These are phyloP conservation scores for Fusarium sp. DNA, from an alignment of 2,329 filamentous ascomycete species.

Conservation along the genomic window DNA sequence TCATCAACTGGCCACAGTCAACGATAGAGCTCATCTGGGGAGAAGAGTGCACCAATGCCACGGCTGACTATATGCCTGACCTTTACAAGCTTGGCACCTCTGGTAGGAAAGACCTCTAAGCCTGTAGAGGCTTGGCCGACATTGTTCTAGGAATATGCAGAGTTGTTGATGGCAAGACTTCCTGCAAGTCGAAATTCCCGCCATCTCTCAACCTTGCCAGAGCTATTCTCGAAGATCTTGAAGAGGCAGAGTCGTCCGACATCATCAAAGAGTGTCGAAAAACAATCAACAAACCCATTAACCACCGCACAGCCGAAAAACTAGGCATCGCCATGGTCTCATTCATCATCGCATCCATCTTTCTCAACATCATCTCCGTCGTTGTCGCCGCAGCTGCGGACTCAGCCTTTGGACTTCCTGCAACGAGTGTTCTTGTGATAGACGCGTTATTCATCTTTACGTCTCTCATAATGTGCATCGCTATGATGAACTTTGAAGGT, in stretches of 20 bases:
- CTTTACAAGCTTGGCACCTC: conserved; percentile 31
- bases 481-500: conserved; percentile 37
- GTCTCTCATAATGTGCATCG: conserved; percentile 29
- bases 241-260: background rate
- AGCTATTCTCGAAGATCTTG: conserved; percentile 24
- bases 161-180: conserved; percentile 8
- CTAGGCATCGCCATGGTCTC: conserved; percentile 23
- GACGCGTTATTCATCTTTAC: conserved; percentile 34
- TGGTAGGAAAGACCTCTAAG: background rate
- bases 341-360: conserved; percentile 26
- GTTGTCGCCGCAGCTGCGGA: background rate
- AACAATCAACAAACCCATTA: conserved; percentile 18
- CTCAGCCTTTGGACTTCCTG: background rate
- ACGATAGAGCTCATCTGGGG: conserved; percentile 30
- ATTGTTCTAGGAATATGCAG: conserved; percentile 21
- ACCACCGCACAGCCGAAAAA: conserved; percentile 14
- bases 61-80: conserved; percentile 21
- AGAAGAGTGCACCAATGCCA: conserved; percentile 23
- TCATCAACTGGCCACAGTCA: conserved; percentile 36
- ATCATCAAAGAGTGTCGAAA: conserved; percentile 14
- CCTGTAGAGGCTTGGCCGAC: fast-evolving
- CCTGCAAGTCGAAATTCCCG: conserved; percentile 22
- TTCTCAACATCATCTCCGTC: conserved; percentile 28
- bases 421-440: background rate
- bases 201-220: conserved; percentile 35